A percentile compares a stretch with the other conserved stretches of the same genome.
phyloP scores from a whole-genome alignment of 495 filamentous ascomycete genomes.

The Lophiotrema nucula region DNA sequence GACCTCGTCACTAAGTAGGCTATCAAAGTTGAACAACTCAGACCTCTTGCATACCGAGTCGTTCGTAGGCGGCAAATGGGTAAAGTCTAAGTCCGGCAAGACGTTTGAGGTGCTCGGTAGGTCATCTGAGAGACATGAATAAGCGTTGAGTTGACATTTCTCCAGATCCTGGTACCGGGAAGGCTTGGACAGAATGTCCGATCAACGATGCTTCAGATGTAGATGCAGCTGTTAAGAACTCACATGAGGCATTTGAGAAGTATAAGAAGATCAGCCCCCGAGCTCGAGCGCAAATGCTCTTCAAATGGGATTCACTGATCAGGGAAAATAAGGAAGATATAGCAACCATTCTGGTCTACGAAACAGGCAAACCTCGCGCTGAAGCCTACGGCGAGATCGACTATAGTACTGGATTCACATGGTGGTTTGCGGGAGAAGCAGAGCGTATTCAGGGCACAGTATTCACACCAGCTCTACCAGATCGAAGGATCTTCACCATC shows the following conservation, averaged over 20 bases:
- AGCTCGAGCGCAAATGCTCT: conserved; percentile 59
- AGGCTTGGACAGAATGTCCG: conserved; percentile 64
- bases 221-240: conserved; percentile 56
- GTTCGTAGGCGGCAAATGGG: conserved; percentile 62
- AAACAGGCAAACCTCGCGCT: conserved; percentile 50
- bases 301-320: conserved; percentile 50
- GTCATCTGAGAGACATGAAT: not conserved
- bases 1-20: no score
- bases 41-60: conserved; percentile 57
- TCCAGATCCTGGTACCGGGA: conserved; percentile 63
- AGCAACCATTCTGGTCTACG: conserved; percentile 48
- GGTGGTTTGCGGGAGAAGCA: conserved; percentile 61
- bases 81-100: conserved; percentile 59
- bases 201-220: conserved; percentile 61
- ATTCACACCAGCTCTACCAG: conserved; percentile 53
- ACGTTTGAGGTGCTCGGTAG: conserved; percentile 66
- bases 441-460: conserved; percentile 66
- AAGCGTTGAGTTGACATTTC: not conserved
- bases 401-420: conserved; percentile 49
- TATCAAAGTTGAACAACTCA: conserved; percentile 55
- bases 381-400: conserved; percentile 50
- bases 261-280: conserved; percentile 62
- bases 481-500: conserved; percentile 65
- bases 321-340: conserved; percentile 46
- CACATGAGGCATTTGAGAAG: conserved; percentile 59